Percentiles rank a stretch among this genome's conserved stretches.
Conservation (phyloP, 176 grass and related monocot genomes). For the Musa acuminata region DNA sequence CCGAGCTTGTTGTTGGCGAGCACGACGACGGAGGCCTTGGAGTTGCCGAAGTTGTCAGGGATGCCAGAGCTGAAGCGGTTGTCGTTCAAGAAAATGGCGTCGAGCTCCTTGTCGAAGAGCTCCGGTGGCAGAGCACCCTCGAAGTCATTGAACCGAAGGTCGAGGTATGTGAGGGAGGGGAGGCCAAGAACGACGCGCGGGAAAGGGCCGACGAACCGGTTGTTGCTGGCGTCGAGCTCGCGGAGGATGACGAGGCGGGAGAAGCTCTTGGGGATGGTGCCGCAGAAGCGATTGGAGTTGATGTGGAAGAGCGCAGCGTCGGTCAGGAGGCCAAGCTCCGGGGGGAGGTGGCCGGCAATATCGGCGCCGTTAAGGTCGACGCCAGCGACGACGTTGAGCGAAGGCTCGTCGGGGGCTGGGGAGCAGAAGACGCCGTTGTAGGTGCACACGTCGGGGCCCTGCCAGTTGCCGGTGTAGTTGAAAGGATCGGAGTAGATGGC, state of each 20-base stretch:
- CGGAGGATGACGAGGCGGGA: not conserved
- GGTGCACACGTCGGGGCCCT: not conserved
- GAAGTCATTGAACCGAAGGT: too few species aligned
- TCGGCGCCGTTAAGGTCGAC: slow-evolving; percentile 86
- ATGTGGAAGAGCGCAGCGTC: slow-evolving; percentile 67
- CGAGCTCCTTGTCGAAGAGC: too few species aligned
- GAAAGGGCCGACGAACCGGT: too few species aligned
- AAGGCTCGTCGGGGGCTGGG: slow-evolving; percentile 5
- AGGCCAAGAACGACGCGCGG: too few species aligned
- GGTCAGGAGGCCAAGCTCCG: slow-evolving; percentile 43
- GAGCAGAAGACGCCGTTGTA: not conserved
- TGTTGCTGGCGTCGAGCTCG: too few species aligned
- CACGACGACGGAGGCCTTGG: too few species aligned
- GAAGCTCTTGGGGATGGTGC: slow-evolving; percentile 17
- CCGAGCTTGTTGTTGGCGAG: too few species aligned
- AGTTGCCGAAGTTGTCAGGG: too few species aligned
- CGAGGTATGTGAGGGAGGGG: too few species aligned
- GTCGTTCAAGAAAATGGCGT: too few species aligned
- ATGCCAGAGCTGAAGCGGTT: too few species aligned
- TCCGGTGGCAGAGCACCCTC: too few species aligned
- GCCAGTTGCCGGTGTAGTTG: not conserved
- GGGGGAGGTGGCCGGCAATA: slow-evolving; percentile 69
- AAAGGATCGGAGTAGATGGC: slow-evolving; percentile 3
- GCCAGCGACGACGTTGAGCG: slow-evolving; percentile 55
- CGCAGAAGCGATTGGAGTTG: slow-evolving; percentile 98